These are phyloP conservation scores for Magnolia kwangsiensis DNA, from an alignment of 164 flowering plant species.

Conservation along the genomic window DNA sequence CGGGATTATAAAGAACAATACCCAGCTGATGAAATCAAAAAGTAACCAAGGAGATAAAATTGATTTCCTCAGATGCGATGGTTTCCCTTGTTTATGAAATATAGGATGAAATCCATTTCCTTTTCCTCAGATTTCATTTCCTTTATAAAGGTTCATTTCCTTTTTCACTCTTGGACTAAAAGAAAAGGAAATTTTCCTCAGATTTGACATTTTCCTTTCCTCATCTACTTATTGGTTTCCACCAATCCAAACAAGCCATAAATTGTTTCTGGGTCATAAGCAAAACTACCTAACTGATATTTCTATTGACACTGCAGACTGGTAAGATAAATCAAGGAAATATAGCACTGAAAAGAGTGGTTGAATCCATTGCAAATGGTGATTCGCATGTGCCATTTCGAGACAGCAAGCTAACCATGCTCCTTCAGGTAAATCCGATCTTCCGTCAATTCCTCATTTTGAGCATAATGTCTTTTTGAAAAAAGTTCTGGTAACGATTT, in stretches of 20 bases:
- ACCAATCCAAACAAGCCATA: background rate
- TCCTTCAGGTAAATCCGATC: slow-evolving; percentile 66
- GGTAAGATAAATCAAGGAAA: slow-evolving; percentile 97
- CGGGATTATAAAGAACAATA: too few relatives aligned
- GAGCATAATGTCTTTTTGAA: background rate
- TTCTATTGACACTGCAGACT: slow-evolving; percentile 51
- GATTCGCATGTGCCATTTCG: slow-evolving; percentile 97
- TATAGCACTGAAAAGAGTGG: slow-evolving; percentile 88
- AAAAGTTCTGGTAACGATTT: background rate
- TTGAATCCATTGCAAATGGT: slow-evolving; percentile 97
- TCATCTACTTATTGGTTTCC: background rate
- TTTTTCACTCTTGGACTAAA: too few relatives aligned
- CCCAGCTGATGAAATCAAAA: too few relatives aligned
- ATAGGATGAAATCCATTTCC: too few relatives aligned
- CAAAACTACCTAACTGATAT: background rate
- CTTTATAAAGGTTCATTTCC: too few relatives aligned
- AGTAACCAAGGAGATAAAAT: too few relatives aligned
- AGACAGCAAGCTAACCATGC: slow-evolving; percentile 97
- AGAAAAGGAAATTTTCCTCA: too few relatives aligned
- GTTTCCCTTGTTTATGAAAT: too few relatives aligned
- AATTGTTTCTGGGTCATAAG: background rate
- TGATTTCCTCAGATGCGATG: too few relatives aligned
- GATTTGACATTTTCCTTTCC: too few relatives aligned
- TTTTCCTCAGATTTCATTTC: too few relatives aligned
- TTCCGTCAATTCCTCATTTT: slow-evolving; percentile 1